These are phyloP conservation scores for Aspergillus sojae DNA, from an alignment of 2,329 filamentous ascomycete species.

Conservation along the genomic window DNA sequence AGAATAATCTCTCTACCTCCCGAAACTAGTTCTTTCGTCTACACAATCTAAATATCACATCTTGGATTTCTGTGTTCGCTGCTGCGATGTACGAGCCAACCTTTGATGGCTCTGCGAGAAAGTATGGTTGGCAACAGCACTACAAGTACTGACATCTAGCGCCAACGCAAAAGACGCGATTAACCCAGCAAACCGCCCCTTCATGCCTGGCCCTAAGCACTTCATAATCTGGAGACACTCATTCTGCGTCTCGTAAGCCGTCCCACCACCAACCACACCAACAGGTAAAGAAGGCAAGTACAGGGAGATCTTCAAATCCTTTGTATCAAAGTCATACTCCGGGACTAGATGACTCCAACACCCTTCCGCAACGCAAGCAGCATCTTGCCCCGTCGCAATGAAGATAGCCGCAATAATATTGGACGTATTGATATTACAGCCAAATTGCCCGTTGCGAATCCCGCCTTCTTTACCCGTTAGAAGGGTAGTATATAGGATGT, in stretches of 20 bases:
- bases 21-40: no score
- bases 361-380: constrained; percentile 22
- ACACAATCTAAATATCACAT: no score
- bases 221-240: constrained; percentile 20
- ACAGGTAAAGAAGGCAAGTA: constrained; percentile 32
- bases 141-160: no score
- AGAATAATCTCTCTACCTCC: no score
- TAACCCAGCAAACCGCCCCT: no score
- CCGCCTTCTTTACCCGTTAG: constrained; percentile 17
- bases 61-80: no score
- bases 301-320: constrained; percentile 25
- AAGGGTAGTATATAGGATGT: constrained; percentile 15
- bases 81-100: no score
- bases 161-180: no score
- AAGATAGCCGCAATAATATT: constrained; percentile 28
- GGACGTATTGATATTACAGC: constrained; percentile 21
- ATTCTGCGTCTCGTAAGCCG: constrained; percentile 24
- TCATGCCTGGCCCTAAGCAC: no score
- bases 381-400: constrained; percentile 29
- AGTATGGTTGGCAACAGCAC: no score
- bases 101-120: no score
- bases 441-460: constrained; percentile 22
- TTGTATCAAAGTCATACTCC: constrained; percentile 22
- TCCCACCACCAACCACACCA: constrained; percentile 29
- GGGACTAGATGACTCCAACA: constrained; percentile 25